Evolutionary conservation across 306 rosid genomes (phyloP), one percentile per base, ranked within the genome.

Genomic region (Prunus kanzakura): DNA sequence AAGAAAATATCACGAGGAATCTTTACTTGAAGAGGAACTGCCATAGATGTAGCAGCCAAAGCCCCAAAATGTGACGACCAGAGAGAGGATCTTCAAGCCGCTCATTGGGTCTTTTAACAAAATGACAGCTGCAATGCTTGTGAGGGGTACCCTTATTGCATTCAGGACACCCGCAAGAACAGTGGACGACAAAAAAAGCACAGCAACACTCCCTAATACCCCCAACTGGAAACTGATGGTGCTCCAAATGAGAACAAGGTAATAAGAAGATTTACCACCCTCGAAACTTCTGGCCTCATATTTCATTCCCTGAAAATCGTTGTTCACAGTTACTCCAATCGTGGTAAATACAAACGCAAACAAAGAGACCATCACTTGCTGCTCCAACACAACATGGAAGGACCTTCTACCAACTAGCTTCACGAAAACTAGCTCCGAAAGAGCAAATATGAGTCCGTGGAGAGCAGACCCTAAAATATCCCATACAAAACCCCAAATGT

Each of bases 161-260:
- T 94, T 94, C 11, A 91, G 91, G 11, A 94, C 91, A 79, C 98
- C 98, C 0, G 98, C 95, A n/a, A 94, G 91, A 68, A 91, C 90
- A 12, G 98, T 94, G 15, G 98, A 94, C n/a, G 91, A 85, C 80
- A 94, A 76, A 82, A 91, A 94, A 46, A 94, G 83, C 80, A 90
- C 95, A 14, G 96, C 96, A 72, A 96, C 90, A 9, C 49, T 91
- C 19, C 96, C 98, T 9, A 89, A 67, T 20, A 94, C 96, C 74
- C 98, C 98, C 35, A 91, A 58, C 84, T 94, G 97, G 75, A 88
- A 94, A 41, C 89, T 88, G 79, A 94, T 76, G 1, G 87, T 86
- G 68, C 97, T 38, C 98, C 97, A 94, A 15, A 89, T 73, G 19
- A 94, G 85, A 80, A 94, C 91, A 19, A 77, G 93, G 72, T 79